phyloP scores from a whole-genome alignment of 2,329 filamentous ascomycete species.

The Fusarium mangiferae region DNA sequence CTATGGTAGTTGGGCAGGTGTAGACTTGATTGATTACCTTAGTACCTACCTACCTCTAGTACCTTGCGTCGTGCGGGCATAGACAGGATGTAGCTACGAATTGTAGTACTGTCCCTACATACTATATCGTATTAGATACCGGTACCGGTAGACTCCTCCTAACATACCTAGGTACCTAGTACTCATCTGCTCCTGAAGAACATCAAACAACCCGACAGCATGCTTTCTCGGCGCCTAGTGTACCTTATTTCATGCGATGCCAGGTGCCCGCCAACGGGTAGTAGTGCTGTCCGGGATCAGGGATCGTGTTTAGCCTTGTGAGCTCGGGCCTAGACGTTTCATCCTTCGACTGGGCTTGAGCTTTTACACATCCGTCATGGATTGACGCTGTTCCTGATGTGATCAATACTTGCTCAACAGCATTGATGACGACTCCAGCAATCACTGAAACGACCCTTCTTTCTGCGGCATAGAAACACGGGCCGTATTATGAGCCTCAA shows the following conservation, averaged over 20 bases:
- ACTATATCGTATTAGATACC: no score
- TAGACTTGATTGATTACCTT: background rate
- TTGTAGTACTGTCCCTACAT: background rate
- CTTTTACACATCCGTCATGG: constrained; percentile 5
- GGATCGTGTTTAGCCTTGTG: constrained; percentile 20
- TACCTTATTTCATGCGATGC: constrained; percentile 20
- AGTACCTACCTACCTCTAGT: background rate
- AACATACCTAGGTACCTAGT: background rate
- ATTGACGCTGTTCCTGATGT: constrained; percentile 26
- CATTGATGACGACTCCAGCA: constrained; percentile 14
- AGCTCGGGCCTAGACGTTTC: constrained; percentile 41
- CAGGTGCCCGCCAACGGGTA: background rate
- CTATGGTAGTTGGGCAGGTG: background rate
- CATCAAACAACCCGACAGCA: background rate
- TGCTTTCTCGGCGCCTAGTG: constrained; percentile 10
- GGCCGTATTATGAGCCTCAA: constrained; percentile 8
- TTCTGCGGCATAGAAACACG: constrained; percentile 4
- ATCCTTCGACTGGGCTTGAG: constrained; percentile 35
- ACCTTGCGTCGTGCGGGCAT: background rate
- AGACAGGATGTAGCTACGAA: background rate
- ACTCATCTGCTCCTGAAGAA: background rate
- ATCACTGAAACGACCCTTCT: constrained; percentile 12
- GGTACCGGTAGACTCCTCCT: background rate
- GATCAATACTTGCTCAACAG: background rate
- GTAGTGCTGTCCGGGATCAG: constrained; percentile 32